Evolutionary conservation across 352 stramenopile species (phyloP), one percentile per base, ranked within the genome.

Genomic region (Phytophthora pinifolia): DNA sequence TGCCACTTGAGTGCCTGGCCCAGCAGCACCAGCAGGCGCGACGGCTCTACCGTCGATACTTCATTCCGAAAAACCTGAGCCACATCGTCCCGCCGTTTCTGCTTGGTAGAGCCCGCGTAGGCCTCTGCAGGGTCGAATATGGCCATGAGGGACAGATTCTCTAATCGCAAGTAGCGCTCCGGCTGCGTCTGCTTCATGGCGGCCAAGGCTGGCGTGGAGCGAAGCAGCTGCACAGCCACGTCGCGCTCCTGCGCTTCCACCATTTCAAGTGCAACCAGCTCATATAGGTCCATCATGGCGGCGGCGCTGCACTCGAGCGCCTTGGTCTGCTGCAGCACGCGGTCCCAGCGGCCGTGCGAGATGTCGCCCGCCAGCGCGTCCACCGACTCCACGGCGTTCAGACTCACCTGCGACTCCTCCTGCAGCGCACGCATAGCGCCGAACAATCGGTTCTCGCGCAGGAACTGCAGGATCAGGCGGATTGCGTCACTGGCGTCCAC

Each of bases 1-100:
- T 97, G 89, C 72, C 74, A 98, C 65, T 96, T 96, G 35, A 98
- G 70, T 27, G 90, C 87, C 62, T 97, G 84, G 2, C 86, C 83
- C 14, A 97, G 54, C 15, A 98, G 62, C 47, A 86, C 72, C n/a
- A 97, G 54, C 35, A 98, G 69, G 22, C 89, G 67, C 10, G 88
- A 95, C n/a, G 92, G 92, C n/a, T 79, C 72, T 10, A 94, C 88
- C 17, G 79, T 84, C 2, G 70, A 65, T 0, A 97, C 75, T 46
- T 96, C 84, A 30, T 72, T 80, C 13, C 76, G 54, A 36, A 97
- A 71, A 22, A 82, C 50, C 22, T 92, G 65, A 0, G 88, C 90
- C 14, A 98, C 65, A 15, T 94, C 76, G 9, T 84, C 74, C 9
- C 92, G 70, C 30, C 77, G 72, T n/a, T 86, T 82, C 54, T 97